Evolutionary conservation across 225 moss, liverwort and hornwort genomes (phyloP).

Genomic region (Thuidium tamariscinum): DNA sequence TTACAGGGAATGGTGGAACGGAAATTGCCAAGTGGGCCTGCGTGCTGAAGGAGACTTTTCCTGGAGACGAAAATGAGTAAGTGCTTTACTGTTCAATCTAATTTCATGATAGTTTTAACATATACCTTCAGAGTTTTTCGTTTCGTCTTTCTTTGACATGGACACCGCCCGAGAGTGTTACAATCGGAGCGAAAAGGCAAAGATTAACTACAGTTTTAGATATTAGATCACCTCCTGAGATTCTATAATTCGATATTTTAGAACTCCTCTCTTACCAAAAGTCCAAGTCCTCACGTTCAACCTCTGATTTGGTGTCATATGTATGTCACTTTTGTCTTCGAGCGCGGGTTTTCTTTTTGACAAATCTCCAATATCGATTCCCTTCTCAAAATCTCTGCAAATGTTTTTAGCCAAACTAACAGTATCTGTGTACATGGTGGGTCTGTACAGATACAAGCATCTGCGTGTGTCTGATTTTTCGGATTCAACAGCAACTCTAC

Average conservation of each 20-base stretch:
- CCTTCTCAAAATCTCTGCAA: not conserved
- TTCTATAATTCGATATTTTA: not conserved
- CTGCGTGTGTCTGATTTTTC: slow-evolving; percentile 75
- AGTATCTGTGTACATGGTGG: not conserved
- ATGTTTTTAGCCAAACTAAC: not conserved
- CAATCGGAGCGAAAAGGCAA: not conserved
- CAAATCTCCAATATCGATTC: not conserved
- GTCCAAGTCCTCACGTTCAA: not conserved
- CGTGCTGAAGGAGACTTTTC: slow-evolving; percentile 51
- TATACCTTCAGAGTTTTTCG: not conserved
- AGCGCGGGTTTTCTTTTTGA: not conserved
- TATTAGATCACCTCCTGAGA: not conserved
- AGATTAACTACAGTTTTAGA: not conserved
- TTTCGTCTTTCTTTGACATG: not conserved
- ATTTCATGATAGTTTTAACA: not conserved
- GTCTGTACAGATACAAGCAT: slow-evolving; percentile 54
- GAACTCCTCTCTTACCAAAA: not conserved
- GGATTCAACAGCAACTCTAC: slow-evolving; percentile 55
- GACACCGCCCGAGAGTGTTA: not conserved
- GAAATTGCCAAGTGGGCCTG: slow-evolving; percentile 66
- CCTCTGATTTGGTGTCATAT: not conserved
- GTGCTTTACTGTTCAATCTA: not conserved
- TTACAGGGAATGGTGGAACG: not conserved
- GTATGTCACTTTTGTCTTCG: not conserved
- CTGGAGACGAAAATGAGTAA: slow-evolving; percentile 57